Percentiles rank a stretch among this genome's conserved stretches.
These are phyloP conservation scores for Barnettozyma californica DNA, from an alignment of 805 yeast genomes.

Conservation along the genomic window DNA sequence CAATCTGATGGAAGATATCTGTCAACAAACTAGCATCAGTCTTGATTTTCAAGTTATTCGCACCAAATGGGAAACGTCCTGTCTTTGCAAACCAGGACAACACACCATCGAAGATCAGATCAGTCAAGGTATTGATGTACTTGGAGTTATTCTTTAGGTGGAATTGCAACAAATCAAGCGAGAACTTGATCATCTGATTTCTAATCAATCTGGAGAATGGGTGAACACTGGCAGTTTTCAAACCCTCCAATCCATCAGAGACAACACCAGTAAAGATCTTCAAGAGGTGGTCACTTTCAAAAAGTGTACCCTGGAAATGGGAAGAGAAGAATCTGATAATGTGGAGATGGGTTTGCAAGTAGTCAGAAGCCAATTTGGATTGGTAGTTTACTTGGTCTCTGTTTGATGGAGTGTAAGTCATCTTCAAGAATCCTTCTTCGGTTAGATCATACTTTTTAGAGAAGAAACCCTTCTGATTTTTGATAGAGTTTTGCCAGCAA, in stretches of 20 bases:
- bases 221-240: slow-evolving; percentile 64
- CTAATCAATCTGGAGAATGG: slow-evolving; percentile 75
- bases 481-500: slow-evolving; percentile 64
- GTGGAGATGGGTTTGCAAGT: slow-evolving; percentile 61
- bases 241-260: slow-evolving; percentile 46
- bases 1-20: slow-evolving; percentile 35
- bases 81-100: slow-evolving; percentile 73
- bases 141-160: slow-evolving; percentile 47
- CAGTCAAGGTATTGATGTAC: slow-evolving; percentile 37
- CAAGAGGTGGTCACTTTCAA: slow-evolving; percentile 64
- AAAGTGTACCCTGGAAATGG: slow-evolving; percentile 72
- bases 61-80: slow-evolving; percentile 76
- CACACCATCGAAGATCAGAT: slow-evolving; percentile 54
- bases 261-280: slow-evolving; percentile 62
- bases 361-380: slow-evolving; percentile 42
- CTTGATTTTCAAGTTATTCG: slow-evolving; percentile 64
- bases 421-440: slow-evolving; percentile 58
- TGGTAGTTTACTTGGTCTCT: slow-evolving; percentile 48
- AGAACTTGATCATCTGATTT: slow-evolving; percentile 66
- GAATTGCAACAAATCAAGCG: slow-evolving; percentile 56
- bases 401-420: slow-evolving; percentile 90
- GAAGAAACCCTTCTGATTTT: slow-evolving; percentile 58
- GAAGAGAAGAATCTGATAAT: slow-evolving; percentile 67
- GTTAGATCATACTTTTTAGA: slow-evolving; percentile 47
- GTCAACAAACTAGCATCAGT: slow-evolving; percentile 60